Conservation (phyloP, 352 stramenopile species). For the Phytophthora pluvialis region DNA sequence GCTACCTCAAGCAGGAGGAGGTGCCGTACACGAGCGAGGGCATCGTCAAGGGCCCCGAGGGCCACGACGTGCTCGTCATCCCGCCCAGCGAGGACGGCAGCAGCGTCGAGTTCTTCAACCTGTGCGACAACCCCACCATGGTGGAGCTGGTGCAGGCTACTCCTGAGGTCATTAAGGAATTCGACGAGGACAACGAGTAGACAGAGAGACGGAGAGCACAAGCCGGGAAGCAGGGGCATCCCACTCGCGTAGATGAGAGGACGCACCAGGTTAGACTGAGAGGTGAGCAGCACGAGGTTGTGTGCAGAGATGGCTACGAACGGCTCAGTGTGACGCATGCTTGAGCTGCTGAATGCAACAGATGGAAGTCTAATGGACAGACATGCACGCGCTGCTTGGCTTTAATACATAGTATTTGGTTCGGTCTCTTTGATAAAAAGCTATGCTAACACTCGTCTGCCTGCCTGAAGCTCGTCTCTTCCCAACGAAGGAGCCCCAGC, state of each 20-base stretch:
- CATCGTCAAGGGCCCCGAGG: slow-evolving; percentile 65
- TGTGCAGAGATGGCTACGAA: slow-evolving; percentile 10
- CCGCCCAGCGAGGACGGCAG: slow-evolving; percentile 66
- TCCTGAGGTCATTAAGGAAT: slow-evolving; percentile 79
- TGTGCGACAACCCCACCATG: slow-evolving; percentile 80
- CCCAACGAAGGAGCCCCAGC: slow-evolving; percentile 9
- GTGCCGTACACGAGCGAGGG: slow-evolving; percentile 64
- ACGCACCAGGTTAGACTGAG: slow-evolving; percentile 21
- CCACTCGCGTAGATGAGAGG: slow-evolving; percentile 9
- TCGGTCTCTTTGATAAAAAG: slow-evolving; percentile 38
- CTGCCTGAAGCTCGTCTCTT: slow-evolving; percentile 17
- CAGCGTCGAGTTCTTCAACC: slow-evolving; percentile 83
- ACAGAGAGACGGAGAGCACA: slow-evolving; percentile 6
- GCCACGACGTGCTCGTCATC: slow-evolving; percentile 73
- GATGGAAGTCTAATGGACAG: neutral
- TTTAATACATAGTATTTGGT: slow-evolving; percentile 51
- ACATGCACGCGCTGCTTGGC: slow-evolving; percentile 12
- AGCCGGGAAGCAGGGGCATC: neutral
- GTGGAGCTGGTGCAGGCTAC: slow-evolving; percentile 87
- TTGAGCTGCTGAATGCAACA: slow-evolving; percentile 3
- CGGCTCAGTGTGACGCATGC: slow-evolving; percentile 2
- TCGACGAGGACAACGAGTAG: slow-evolving; percentile 52
- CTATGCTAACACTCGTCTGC: slow-evolving; percentile 33
- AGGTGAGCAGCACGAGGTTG: slow-evolving; percentile 4
- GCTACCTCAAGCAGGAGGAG: slow-evolving; percentile 70